A percentile compares a stretch with the other conserved stretches of the same genome.
phyloP scores from a whole-genome alignment of 2,329 filamentous ascomycete species.

The Aspergillus uvarum region DNA sequence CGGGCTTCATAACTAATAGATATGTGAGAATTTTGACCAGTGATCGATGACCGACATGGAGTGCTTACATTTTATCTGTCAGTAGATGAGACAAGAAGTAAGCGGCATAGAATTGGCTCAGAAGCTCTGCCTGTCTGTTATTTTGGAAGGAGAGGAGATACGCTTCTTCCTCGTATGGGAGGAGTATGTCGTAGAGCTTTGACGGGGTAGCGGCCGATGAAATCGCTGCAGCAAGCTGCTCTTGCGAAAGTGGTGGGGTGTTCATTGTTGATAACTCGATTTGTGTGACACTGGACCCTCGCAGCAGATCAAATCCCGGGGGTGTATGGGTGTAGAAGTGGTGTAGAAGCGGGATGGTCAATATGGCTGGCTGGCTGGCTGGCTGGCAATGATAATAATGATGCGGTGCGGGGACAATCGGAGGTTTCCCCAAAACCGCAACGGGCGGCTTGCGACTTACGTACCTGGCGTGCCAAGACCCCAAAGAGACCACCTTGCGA shows the following conservation, averaged over 20 bases:
- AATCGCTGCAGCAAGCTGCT: conserved; percentile 32
- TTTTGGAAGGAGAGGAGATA: conserved; percentile 28
- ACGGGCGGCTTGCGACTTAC: conserved; percentile 6
- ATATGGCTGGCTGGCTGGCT: too few species aligned
- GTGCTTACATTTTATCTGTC: conserved; percentile 39
- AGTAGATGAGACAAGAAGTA: conserved; percentile 44
- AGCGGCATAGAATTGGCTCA: conserved; percentile 40
- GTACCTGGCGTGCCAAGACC: conserved; percentile 37
- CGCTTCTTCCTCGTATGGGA: conserved; percentile 38
- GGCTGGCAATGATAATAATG: neutral
- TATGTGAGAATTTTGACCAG: conserved; percentile 6
- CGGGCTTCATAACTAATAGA: conserved; percentile 39
- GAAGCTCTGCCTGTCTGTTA: conserved; percentile 27
- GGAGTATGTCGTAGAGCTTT: conserved; percentile 37
- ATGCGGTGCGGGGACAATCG: conserved; percentile 36
- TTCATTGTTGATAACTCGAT: conserved; percentile 23
- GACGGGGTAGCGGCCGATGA: conserved; percentile 30
- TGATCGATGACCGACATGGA: neutral
- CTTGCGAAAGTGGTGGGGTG: conserved; percentile 30
- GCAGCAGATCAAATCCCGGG: neutral
- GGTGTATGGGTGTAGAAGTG: neutral
- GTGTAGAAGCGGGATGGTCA: neutral
- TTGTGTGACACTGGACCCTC: neutral
- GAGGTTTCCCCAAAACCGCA: conserved; percentile 27
- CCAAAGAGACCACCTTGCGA: conserved; percentile 46